Evolutionary conservation across 2,329 filamentous ascomycete species (phyloP).

Genomic region (Pezicula neosporulosa): DNA sequence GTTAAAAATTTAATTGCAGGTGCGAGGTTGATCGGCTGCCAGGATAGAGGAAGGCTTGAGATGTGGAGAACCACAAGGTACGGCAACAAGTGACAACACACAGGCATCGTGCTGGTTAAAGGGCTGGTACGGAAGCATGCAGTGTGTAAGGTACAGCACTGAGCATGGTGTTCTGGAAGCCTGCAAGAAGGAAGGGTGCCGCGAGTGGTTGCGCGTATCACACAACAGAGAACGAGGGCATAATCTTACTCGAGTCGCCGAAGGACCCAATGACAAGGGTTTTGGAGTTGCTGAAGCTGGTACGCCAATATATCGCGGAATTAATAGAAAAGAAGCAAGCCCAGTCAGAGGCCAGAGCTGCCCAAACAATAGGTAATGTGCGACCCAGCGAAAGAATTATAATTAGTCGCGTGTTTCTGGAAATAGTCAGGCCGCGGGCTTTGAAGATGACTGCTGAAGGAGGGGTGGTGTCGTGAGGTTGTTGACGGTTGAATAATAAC

Average conservation of each 20-base stretch:
- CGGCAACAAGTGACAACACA: background rate
- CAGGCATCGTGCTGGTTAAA: background rate
- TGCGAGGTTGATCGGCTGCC: constrained; percentile 40
- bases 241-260: constrained; percentile 14
- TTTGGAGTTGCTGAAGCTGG: too few species aligned
- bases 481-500: too few species aligned
- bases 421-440: too few species aligned
- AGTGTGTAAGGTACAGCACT: background rate
- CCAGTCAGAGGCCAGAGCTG: too few species aligned
- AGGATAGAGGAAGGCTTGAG: constrained; percentile 25
- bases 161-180: constrained; percentile 12
- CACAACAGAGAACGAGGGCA: constrained; percentile 10
- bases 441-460: too few species aligned
- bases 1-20: constrained; percentile 35
- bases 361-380: too few species aligned
- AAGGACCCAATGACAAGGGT: too few species aligned
- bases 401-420: too few species aligned
- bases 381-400: too few species aligned
- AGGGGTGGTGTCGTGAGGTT: too few species aligned
- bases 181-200: constrained; percentile 3
- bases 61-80: constrained; percentile 10
- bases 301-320: too few species aligned
- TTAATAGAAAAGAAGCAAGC: too few species aligned
- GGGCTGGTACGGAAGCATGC: background rate
- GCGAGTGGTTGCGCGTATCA: constrained; percentile 10